Percentiles rank a stretch among this genome's conserved stretches.
Evolutionary conservation across 768 basidiomycete genomes (phyloP).

Genomic region (Postia placenta): DNA sequence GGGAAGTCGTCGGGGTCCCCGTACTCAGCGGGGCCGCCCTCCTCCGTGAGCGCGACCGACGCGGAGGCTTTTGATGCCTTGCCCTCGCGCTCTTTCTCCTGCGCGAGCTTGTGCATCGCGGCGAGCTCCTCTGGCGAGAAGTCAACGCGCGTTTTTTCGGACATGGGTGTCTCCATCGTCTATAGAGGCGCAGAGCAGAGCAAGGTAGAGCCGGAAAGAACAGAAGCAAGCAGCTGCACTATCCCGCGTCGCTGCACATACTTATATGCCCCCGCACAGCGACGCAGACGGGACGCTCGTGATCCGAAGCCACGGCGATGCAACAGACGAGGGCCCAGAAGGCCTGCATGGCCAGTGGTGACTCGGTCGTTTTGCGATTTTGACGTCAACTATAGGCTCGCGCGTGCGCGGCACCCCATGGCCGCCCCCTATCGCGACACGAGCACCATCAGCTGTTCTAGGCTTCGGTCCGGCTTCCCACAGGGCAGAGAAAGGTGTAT

Average conservation of each 20-base stretch:
- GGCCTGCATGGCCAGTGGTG: too few species aligned
- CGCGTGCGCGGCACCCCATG: background rate
- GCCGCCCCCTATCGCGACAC: background rate
- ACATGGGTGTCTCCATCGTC: constrained; percentile 17
- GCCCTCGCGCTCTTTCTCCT: background rate
- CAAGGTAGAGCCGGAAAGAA: background rate
- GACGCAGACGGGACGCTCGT: background rate
- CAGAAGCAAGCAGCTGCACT: background rate
- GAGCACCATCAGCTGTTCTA: background rate
- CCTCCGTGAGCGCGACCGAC: constrained; percentile 8
- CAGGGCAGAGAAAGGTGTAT: too few species aligned
- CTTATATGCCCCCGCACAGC: background rate
- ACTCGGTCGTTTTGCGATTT: too few species aligned
- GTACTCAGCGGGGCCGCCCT: constrained; percentile 1
- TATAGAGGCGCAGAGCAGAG: background rate
- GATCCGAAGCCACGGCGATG: too few species aligned
- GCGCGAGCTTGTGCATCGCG: background rate
- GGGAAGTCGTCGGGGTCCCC: constrained; percentile 14
- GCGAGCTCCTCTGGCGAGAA: constrained; percentile 1
- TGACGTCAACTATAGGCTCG: background rate
- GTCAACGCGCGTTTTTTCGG: constrained; percentile 17
- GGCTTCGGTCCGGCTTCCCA: background rate
- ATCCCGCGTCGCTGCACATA: too few species aligned
- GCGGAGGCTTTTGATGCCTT: background rate
- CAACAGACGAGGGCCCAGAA: too few species aligned